Conservation (phyloP, 768 basidiomycete genomes). For the Psilocybe tampanensis region DNA sequence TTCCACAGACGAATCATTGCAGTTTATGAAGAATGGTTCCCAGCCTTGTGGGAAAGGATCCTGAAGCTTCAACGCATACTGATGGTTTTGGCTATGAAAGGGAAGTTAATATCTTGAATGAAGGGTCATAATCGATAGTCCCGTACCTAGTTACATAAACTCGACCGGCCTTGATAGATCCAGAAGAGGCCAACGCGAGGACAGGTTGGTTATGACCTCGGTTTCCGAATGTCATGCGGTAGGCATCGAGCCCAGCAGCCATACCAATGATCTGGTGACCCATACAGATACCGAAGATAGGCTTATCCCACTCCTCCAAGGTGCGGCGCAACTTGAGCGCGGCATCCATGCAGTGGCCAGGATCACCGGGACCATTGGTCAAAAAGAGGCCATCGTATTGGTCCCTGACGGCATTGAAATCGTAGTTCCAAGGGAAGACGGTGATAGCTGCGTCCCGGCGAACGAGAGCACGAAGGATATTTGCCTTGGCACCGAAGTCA, state of each 20-base stretch:
- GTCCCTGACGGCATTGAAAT: slow-evolving; percentile 91
- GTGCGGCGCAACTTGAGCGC: slow-evolving; percentile 80
- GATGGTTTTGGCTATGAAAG: slow-evolving; percentile 84
- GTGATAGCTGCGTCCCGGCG: slow-evolving; percentile 91
- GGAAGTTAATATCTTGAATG: slow-evolving; percentile 4
- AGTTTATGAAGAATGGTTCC: slow-evolving; percentile 99
- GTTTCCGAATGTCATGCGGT: slow-evolving; percentile 99
- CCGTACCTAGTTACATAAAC: slow-evolving; percentile 93
- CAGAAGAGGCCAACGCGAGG: slow-evolving; percentile 88
- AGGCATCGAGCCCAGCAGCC: slow-evolving; percentile 95
- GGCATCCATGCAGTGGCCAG: slow-evolving; percentile 84
- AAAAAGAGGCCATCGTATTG: slow-evolving; percentile 94
- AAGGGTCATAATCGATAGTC: neutral
- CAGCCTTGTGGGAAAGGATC: slow-evolving; percentile 97
- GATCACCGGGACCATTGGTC: slow-evolving; percentile 96
- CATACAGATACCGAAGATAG: slow-evolving; percentile 99
- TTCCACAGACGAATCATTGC: slow-evolving; percentile 98
- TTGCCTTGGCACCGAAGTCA: slow-evolving; percentile 97
- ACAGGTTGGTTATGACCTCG: slow-evolving; percentile 99
- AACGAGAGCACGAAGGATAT: slow-evolving; percentile 92
- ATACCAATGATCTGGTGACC: slow-evolving; percentile 98
- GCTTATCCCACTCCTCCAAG: slow-evolving; percentile 86
- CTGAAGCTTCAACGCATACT: slow-evolving; percentile 92
- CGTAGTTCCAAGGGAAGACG: slow-evolving; percentile 96
- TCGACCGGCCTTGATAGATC: slow-evolving; percentile 92